phyloP scores from a whole-genome alignment of 2,329 filamentous ascomycete species.

The Paecilomyces variotii region DNA sequence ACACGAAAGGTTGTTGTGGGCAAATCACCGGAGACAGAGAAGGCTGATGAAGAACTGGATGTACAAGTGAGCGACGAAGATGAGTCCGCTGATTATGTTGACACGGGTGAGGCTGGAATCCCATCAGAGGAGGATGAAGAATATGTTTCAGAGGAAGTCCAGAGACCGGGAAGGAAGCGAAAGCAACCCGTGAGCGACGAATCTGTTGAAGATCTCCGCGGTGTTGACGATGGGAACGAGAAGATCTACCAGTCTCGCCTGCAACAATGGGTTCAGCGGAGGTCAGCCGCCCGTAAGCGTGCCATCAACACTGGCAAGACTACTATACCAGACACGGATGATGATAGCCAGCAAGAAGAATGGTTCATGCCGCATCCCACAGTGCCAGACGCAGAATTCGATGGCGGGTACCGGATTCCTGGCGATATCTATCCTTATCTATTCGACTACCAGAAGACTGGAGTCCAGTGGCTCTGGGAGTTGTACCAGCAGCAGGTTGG shows the following conservation, averaged over 20 bases:
- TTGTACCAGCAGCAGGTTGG: conserved; percentile 83
- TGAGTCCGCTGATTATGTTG: conserved; percentile 26
- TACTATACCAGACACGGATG: conserved; percentile 20
- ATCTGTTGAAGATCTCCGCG: conserved; percentile 48
- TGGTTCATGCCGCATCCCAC: conserved; percentile 85
- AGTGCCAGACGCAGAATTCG: conserved; percentile 64
- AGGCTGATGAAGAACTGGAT: conserved; percentile 8
- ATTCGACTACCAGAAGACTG: conserved; percentile 95
- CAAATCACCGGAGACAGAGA: conserved; percentile 4
- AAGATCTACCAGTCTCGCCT: conserved; percentile 68
- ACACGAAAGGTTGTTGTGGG: neutral
- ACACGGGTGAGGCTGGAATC: conserved; percentile 19
- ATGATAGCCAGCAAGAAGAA: conserved; percentile 41
- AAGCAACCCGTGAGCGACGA: conserved; percentile 30
- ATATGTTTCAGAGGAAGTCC: conserved; percentile 15
- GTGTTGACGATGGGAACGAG: conserved; percentile 85
- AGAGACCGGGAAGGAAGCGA: conserved; percentile 25
- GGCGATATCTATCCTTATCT: conserved; percentile 88
- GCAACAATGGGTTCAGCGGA: conserved; percentile 61
- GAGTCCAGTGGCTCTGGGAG: conserved; percentile 93
- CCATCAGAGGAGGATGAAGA: conserved; percentile 29
- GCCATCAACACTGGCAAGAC: conserved; percentile 23
- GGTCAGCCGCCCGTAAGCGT: conserved; percentile 52
- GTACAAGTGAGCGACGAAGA: conserved; percentile 20
- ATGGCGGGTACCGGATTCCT: conserved; percentile 70